Evolutionary conservation across 441 rosid genomes (phyloP), one percentile per base, ranked within the genome.

Genomic region (Corymbia citriodora): DNA sequence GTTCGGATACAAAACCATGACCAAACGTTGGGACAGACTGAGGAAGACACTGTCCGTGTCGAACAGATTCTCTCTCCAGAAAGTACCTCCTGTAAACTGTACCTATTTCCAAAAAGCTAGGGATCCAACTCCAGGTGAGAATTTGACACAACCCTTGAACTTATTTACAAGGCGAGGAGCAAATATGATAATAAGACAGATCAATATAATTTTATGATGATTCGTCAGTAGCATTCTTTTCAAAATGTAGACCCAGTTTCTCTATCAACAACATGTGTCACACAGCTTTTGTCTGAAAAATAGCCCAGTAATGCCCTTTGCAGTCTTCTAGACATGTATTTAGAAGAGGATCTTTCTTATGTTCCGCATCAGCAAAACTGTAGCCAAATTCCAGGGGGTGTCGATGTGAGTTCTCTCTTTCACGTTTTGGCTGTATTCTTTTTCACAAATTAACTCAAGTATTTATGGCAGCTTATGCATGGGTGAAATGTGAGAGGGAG

Each of bases 401-500:
- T 40, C 27, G 5, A 36, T 36, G 50, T 21, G 50, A 74, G 50
- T 74, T 19, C 21, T 74, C 83, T 74, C 83, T 74, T 74, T 65
- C 8, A 12, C 10, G 9, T n/a, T 65, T n/a, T n/a, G 33, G 2
- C 36, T 21, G 23, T 74, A 6, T 40, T 40, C 50, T 74, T 74
- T 74, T 21, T 6, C 49, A 11, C 83, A 74, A 74, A 23, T 74
- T 36, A 36, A 74, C 49, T 65, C 19, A 5, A 74, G 83, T 29
- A 10, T 36, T 74, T 7, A 63, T 87, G 89, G 91, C 95, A 97
- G 97, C 97, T 88, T 97, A 95, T 91, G 98, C 94, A 16, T 95
- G 98, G 97, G 15, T 96, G 92, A 97, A 93, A 90, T 96, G 98
- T 87, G 97, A 95, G 92, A 92, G 91, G 90, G 89, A 87, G 89